Conservation (phyloP, 2,329 filamentous ascomycete genomes). For the Hypoxylon sp. region DNA sequence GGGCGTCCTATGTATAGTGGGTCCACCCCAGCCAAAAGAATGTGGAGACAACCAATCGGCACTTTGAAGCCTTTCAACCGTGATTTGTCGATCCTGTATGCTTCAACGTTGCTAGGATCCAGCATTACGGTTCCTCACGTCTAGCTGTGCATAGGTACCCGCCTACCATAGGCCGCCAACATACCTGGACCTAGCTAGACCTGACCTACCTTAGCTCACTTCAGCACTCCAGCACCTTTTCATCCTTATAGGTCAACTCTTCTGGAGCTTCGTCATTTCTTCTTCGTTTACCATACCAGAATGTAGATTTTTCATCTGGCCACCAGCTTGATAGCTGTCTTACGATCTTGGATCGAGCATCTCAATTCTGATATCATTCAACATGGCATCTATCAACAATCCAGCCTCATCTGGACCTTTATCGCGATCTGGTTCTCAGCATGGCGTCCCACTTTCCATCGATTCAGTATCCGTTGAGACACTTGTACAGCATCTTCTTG, state of each 20-base stretch:
- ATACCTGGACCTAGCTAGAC: constrained; percentile 2
- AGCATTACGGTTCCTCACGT: constrained; percentile 26
- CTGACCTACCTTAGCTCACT: constrained; percentile 15
- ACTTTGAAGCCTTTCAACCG: constrained; percentile 19
- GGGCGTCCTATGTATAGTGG: background rate
- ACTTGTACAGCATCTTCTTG: constrained; percentile 86
- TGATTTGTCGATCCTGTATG: constrained; percentile 30
- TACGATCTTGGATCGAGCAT: constrained; percentile 10
- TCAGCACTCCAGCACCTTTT: constrained; percentile 10
- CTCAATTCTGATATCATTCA: constrained; percentile 32
- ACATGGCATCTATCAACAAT: constrained; percentile 49
- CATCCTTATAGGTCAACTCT: background rate
- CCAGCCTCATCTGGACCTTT: constrained; percentile 48
- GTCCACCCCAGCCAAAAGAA: background rate
- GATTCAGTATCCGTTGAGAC: constrained; percentile 74
- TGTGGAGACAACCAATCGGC: constrained; percentile 38
- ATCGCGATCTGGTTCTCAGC: constrained; percentile 46
- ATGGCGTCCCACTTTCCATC: constrained; percentile 57
- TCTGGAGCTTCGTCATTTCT: constrained; percentile 2
- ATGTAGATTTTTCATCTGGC: constrained; percentile 39
- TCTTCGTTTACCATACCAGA: constrained; percentile 17
- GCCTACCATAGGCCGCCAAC: constrained; percentile 11
- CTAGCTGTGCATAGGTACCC: constrained; percentile 30
- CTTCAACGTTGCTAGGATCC: constrained; percentile 25
- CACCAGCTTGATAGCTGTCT: constrained; percentile 38